These are phyloP conservation scores for Calycina herbarum DNA, from an alignment of 2,329 filamentous ascomycete genomes.

Conservation along the genomic window DNA sequence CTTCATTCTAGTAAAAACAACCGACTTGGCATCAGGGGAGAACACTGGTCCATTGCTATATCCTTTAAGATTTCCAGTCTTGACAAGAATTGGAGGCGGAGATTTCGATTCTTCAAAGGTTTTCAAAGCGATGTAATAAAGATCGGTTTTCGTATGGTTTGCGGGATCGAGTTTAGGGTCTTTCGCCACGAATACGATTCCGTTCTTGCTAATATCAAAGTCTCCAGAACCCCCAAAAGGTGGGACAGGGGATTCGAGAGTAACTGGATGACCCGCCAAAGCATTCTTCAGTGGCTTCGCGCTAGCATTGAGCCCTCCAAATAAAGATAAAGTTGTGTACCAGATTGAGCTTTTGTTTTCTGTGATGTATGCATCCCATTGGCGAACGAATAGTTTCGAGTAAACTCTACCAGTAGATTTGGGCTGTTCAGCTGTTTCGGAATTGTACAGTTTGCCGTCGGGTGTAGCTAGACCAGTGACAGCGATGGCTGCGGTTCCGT, in stretches of 20 bases:
- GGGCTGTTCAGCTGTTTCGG: slow-evolving; percentile 58
- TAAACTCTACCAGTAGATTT: slow-evolving; percentile 70
- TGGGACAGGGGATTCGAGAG: slow-evolving; percentile 66
- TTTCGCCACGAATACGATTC: slow-evolving; percentile 63
- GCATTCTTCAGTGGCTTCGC: slow-evolving; percentile 60
- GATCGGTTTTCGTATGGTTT: slow-evolving; percentile 76
- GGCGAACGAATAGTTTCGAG: slow-evolving; percentile 72
- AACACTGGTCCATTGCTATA: slow-evolving; percentile 70
- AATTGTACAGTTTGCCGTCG: slow-evolving; percentile 68
- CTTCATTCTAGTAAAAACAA: slow-evolving; percentile 80
- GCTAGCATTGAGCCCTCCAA: slow-evolving; percentile 36
- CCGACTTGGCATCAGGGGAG: slow-evolving; percentile 67
- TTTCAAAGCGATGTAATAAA: slow-evolving; percentile 70
- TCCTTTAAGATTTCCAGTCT: slow-evolving; percentile 60
- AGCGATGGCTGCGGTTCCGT: slow-evolving; percentile 53
- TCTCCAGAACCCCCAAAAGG: slow-evolving; percentile 80
- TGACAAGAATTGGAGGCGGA: slow-evolving; percentile 51
- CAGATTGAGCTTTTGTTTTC: slow-evolving; percentile 72
- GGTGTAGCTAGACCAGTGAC: slow-evolving; percentile 66
- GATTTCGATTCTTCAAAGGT: slow-evolving; percentile 57
- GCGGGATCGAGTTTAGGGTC: slow-evolving; percentile 68
- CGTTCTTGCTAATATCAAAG: slow-evolving; percentile 69
- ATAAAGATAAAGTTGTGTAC: slow-evolving; percentile 60
- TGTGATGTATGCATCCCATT: slow-evolving; percentile 78
- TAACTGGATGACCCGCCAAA: slow-evolving; percentile 45